Evolutionary conservation across 306 rosid species (phyloP).

Genomic region (Morella rubra): DNA sequence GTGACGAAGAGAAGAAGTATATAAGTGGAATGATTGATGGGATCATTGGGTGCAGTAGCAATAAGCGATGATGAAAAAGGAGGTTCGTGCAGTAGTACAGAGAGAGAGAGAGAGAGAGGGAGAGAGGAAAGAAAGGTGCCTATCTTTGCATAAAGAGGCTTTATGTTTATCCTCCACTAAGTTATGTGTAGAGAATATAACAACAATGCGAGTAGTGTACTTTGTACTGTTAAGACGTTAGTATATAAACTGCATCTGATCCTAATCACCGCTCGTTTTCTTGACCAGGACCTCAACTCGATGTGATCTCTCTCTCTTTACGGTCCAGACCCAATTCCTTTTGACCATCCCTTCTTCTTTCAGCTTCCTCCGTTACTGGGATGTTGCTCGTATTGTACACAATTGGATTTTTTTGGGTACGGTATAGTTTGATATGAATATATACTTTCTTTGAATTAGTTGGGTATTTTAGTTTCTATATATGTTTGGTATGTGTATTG

Average conservation of each 20-base stretch:
- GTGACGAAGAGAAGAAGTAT: constrained; percentile 44
- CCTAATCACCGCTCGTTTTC: constrained; percentile 13
- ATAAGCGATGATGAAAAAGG: constrained; percentile 43
- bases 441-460: not conserved
- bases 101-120: not conserved
- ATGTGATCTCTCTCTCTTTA: constrained; percentile 19
- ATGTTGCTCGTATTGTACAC: not conserved
- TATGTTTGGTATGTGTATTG: too few relatives aligned
- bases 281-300: constrained; percentile 7
- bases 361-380: not conserved
- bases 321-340: not conserved
- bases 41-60: constrained; percentile 42
- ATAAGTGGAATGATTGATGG: constrained; percentile 58
- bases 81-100: constrained; percentile 47
- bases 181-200: constrained; percentile 43
- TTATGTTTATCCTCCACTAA: constrained; percentile 72
- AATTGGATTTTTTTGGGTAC: too few relatives aligned
- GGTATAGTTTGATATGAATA: not conserved
- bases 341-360: not conserved
- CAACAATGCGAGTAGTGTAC: constrained; percentile 33
- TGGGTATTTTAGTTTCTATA: too few relatives aligned
- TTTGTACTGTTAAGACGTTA: constrained; percentile 38
- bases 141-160: constrained; percentile 72
- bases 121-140: constrained; percentile 20
- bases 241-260: constrained; percentile 36